These are phyloP conservation scores for Pythium coloratum DNA, from an alignment of 352 stramenopile species.

Conservation along the genomic window DNA sequence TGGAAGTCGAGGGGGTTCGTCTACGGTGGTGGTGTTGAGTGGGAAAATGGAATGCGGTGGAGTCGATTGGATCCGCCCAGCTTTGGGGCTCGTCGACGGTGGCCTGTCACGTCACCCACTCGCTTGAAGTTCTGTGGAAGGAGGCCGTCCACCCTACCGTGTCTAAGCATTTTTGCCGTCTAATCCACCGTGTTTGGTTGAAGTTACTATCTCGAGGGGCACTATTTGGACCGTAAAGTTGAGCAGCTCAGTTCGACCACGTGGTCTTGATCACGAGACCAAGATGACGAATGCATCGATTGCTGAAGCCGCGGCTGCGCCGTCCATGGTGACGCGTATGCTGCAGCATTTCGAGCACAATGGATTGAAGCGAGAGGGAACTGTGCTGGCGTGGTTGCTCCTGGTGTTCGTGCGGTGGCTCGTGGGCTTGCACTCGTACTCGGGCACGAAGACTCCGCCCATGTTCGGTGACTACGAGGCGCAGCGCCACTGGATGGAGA, in stretches of 20 bases:
- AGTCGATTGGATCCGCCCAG: conserved; percentile 8
- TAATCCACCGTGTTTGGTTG: background rate
- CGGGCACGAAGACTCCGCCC: conserved; percentile 63
- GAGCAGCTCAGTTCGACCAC: conserved; percentile 7
- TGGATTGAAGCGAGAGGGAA: conserved; percentile 42
- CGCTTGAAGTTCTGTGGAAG: conserved; percentile 25
- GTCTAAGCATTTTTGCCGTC: background rate
- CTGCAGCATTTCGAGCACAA: conserved; percentile 61
- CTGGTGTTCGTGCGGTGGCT: conserved; percentile 72
- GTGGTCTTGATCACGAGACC: background rate
- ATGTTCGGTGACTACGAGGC: conserved; percentile 98
- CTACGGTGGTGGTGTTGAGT: background rate
- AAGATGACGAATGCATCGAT: background rate
- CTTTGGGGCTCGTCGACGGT: conserved; percentile 7
- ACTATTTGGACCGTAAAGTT: background rate
- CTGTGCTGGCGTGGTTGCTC: conserved; percentile 53
- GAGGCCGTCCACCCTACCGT: background rate
- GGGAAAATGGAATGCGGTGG: background rate
- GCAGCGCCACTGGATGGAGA: conserved; percentile 99
- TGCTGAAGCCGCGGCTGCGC: background rate
- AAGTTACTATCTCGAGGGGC: background rate
- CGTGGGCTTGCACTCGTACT: conserved; percentile 83
- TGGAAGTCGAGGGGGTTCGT: background rate
- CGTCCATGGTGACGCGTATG: conserved; percentile 42
- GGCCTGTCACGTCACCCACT: conserved; percentile 11